Evolutionary conservation across 1,284 basidiomycete species (phyloP), one percentile per base, ranked within the genome.

Genomic region (Gomphus sp.): DNA sequence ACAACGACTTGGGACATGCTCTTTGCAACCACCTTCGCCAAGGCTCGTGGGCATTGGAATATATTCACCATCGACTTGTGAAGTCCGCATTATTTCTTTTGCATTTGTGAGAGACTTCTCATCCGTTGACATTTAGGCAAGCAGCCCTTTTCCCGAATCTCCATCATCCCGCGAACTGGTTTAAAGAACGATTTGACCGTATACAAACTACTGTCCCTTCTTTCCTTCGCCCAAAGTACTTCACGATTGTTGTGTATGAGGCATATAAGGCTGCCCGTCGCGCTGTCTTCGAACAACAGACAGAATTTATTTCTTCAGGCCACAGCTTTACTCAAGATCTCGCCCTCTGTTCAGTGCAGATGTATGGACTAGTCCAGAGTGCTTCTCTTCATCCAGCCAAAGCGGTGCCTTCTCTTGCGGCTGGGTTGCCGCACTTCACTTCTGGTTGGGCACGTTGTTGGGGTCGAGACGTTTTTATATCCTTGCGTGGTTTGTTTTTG

Each of bases 381-480:
- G 94, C 93, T 2, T 95, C 92, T 28, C 78, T 98, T 55, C 83
- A 89, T 66, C 87, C 89, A 3, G 73, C 69, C 2, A 80, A 80
- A 65, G 71, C 79, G 2, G 87, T 85, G 0, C 85, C 95, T 2
- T 92, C 87, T 10, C 77, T 98, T 33, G 93, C 95, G 2, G 94
- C 94, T n/a, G 95, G 95, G 22, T 74, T 98, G 33, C 93, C 95
- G 11, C 94, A 98, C 73, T 98, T 98, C 67, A 77, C 91, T 2
- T 75, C 88, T 8, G 86, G 87, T 6, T 98, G 95, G 94, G 93
- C 93, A 14, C 80, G 94, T 52, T 93, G 91, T 68, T 98, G 95
- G 95, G 94, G 95, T n/a, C 82, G 94, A 43, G 94, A 98, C 70
- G 91, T 96, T 1, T 95, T 95, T 73, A 96, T 97, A 70, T 95